These are phyloP conservation scores for Leptographium flavum DNA, from an alignment of 2,329 filamentous ascomycete genomes.

Conservation along the genomic window DNA sequence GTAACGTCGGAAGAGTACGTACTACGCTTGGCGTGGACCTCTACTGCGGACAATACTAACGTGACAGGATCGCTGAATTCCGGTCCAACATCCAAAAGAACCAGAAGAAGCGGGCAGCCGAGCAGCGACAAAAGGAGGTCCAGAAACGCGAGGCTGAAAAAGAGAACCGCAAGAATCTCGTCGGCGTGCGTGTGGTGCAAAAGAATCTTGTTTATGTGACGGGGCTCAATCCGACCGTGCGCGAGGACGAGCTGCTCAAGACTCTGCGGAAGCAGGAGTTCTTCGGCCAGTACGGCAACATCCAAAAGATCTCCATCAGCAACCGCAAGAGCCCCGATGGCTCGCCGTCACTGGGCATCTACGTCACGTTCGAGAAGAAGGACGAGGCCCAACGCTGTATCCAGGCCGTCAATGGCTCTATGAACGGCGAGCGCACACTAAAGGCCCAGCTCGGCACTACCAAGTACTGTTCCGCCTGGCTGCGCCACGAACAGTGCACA, in stretches of 20 bases:
- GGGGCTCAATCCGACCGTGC: slow-evolving; percentile 77
- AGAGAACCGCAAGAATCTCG: slow-evolving; percentile 87
- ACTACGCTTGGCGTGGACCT: not conserved
- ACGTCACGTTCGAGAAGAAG: slow-evolving; percentile 93
- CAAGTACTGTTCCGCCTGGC: slow-evolving; percentile 95
- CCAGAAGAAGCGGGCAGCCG: slow-evolving; percentile 77
- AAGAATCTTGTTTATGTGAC: slow-evolving; percentile 99
- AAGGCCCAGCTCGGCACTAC: slow-evolving; percentile 77
- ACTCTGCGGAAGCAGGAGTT: slow-evolving; percentile 84
- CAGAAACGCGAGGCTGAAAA: slow-evolving; percentile 95
- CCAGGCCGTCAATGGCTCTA: slow-evolving; percentile 77
- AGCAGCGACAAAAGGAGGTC: slow-evolving; percentile 79
- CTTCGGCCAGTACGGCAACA: slow-evolving; percentile 96
- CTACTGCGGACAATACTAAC: not conserved
- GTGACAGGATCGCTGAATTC: slow-evolving; percentile 54
- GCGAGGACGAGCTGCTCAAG: slow-evolving; percentile 82
- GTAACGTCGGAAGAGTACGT: slow-evolving; percentile 89
- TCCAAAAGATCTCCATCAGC: slow-evolving; percentile 97
- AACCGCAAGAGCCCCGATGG: slow-evolving; percentile 69
- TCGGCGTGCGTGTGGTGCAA: slow-evolving; percentile 89
- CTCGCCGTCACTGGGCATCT: slow-evolving; percentile 85
- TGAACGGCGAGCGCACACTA: slow-evolving; percentile 75
- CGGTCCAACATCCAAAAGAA: slow-evolving; percentile 72
- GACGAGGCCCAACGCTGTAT: slow-evolving; percentile 86
- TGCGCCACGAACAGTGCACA: slow-evolving; percentile 85